Percentiles rank a stretch among this genome's conserved stretches.
These are phyloP conservation scores for Phaeomoniella chlamydospora DNA, from an alignment of 2,329 filamentous ascomycete genomes.

Conservation along the genomic window DNA sequence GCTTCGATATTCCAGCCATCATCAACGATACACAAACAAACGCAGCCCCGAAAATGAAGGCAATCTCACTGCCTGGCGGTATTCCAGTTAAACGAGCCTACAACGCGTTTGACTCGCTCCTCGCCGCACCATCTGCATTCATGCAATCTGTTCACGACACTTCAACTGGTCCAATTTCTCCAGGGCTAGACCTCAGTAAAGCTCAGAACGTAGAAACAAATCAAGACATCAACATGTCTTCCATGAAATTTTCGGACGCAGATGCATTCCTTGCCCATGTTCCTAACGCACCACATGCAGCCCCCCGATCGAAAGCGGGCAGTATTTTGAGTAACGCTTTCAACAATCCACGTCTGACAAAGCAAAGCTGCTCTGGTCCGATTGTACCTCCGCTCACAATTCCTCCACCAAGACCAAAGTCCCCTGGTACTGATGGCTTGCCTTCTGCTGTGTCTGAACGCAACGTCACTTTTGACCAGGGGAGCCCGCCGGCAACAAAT, in stretches of 20 bases:
- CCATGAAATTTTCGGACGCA: background rate
- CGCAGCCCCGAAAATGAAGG: too few relatives aligned
- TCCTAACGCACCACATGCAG: background rate
- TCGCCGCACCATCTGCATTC: background rate
- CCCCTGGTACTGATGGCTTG: background rate
- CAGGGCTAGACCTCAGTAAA: too few relatives aligned
- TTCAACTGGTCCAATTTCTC: too few relatives aligned
- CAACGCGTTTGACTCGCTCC: background rate
- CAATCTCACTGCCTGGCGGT: too few relatives aligned
- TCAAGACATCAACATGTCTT: too few relatives aligned
- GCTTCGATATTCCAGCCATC: background rate
- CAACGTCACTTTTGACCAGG: background rate
- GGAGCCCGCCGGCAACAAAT: background rate
- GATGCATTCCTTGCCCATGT: background rate
- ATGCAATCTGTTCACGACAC: too few relatives aligned
- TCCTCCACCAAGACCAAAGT: background rate
- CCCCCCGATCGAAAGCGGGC: conserved; percentile 1
- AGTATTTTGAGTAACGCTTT: background rate
- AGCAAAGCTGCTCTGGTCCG: background rate
- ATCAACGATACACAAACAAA: background rate
- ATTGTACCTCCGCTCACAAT: background rate
- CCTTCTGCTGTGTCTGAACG: background rate
- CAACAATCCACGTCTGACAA: background rate
- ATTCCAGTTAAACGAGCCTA: background rate
- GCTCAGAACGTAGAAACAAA: too few relatives aligned